Evolutionary conservation across 106 monocot species (phyloP).

Genomic region (Ottelia alismoides): DNA sequence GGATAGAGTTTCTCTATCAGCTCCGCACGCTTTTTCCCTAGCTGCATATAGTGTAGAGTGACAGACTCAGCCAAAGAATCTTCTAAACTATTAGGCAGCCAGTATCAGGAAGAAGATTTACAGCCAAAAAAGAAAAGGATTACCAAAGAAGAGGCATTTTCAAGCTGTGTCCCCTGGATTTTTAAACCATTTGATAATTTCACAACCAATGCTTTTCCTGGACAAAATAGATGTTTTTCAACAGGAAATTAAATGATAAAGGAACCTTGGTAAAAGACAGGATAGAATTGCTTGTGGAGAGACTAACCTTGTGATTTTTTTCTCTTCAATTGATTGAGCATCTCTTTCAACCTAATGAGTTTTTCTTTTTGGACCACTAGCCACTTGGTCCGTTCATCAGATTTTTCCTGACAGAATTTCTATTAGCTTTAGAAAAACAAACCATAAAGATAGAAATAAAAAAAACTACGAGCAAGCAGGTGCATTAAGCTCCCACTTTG

Average conservation of each 20-base stretch:
- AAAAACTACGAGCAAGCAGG: too few species aligned
- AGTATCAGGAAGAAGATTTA: too few species aligned
- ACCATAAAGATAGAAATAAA: too few species aligned
- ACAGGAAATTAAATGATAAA: too few species aligned
- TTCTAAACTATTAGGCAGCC: too few species aligned
- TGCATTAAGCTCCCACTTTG: too few species aligned
- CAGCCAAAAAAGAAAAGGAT: background rate
- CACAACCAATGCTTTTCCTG: conserved; percentile 41
- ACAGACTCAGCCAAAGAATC: background rate
- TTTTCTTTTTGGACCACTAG: conserved; percentile 31
- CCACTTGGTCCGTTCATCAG: conserved; percentile 47
- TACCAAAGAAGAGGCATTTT: conserved; percentile 36
- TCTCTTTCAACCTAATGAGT: conserved; percentile 32
- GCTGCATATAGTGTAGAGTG: conserved; percentile 30
- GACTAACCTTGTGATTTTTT: conserved; percentile 41
- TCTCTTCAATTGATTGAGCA: conserved; percentile 27
- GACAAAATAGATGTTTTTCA: too few species aligned
- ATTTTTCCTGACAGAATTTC: conserved; percentile 55
- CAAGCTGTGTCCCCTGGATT: conserved; percentile 14
- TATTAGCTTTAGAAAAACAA: too few species aligned
- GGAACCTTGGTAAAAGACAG: background rate
- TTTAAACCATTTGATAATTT: conserved; percentile 35
- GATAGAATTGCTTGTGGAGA: conserved; percentile 7
- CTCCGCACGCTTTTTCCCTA: conserved; percentile 40
- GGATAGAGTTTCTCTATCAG: conserved; percentile 35